Evolutionary conservation across 768 basidiomycete species (phyloP), one percentile per base, ranked within the genome.

Genomic region (Collybiopsis confluens): DNA sequence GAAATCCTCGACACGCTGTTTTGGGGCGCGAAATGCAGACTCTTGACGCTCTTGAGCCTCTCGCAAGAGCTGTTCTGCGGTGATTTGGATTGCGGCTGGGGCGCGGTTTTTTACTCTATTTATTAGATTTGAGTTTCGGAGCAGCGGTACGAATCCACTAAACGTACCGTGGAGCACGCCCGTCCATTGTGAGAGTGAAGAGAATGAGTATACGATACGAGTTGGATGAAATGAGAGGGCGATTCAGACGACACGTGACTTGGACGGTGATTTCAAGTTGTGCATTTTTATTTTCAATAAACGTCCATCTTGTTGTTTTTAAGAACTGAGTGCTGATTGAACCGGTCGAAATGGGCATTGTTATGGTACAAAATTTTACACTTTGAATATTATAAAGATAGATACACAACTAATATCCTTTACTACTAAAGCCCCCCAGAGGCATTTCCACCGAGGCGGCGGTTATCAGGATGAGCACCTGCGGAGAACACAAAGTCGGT

Each of bases 31-130:
- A 66, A 93, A 90, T 11, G 88, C 81, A 27, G 90, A 81, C 67
- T 98, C 97, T 75, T 98, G 95, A 52, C 96, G 80, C 61, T 98
- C 97, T 87, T 98, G 93, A 45, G 97, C 97, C 90, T 99, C 97
- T 62, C 97, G 88, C 9, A 99, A 77, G 40, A 99, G 85, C 72
- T 99, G 97, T 72, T 98, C 97, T 13, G 97, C 92, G 54, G 97
- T 98, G 72, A 98, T 95, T 92, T 98, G 93, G 56, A 98, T 78
- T 56, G 92, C 89, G 45, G 96, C 96, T 37, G 96, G 88, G 16
- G 96, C 96, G 48, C 96, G 81, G 70, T 98, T 98, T 80, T 96
- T 95, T 59, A 98, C 93, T 54, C 90, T 91, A 53, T 13, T 43
- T 13, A 13, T 13, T 8, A 24, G 61, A 42, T 58, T 51, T 24